These are phyloP conservation scores for Collybia mongolica DNA, from an alignment of 768 basidiomycete species.

Conservation along the genomic window DNA sequence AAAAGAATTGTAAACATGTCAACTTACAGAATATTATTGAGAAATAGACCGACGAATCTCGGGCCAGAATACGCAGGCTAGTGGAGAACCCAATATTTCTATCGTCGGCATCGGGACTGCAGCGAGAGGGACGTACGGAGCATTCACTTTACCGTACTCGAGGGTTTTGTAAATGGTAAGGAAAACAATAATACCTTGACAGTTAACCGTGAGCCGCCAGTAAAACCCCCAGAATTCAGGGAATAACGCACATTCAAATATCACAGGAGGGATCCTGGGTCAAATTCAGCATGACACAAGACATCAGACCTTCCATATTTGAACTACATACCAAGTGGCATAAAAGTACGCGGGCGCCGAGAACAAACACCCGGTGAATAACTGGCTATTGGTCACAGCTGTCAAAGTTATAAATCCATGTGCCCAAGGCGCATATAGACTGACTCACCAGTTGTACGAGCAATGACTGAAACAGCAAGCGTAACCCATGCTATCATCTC, in stretches of 20 bases:
- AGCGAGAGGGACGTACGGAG: slow-evolving; percentile 11
- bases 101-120: background rate
- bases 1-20: background rate
- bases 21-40: slow-evolving; percentile 16
- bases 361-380: slow-evolving; percentile 17
- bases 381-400: slow-evolving; percentile 10
- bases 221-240: background rate
- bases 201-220: background rate
- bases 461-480: slow-evolving; percentile 2
- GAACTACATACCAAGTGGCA: slow-evolving; percentile 13
- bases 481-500: slow-evolving; percentile 3
- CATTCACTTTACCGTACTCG: slow-evolving; percentile 8
- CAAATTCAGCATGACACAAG: background rate
- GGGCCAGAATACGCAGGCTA: slow-evolving; percentile 14
- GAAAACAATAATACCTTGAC: slow-evolving; percentile 14
- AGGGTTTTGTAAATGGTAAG: slow-evolving; percentile 16
- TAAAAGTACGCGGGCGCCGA: slow-evolving; percentile 15
- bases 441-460: background rate
- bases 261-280: slow-evolving; percentile 17
- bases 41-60: slow-evolving; percentile 23
- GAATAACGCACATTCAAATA: slow-evolving; percentile 17
- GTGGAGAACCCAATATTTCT: background rate
- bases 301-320: background rate
- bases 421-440: background rate
- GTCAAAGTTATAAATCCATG: background rate